Evolutionary conservation across 176 grass and related monocot species (phyloP), one percentile per base, ranked within the genome.

Genomic region (Rhynchospora pubera): DNA sequence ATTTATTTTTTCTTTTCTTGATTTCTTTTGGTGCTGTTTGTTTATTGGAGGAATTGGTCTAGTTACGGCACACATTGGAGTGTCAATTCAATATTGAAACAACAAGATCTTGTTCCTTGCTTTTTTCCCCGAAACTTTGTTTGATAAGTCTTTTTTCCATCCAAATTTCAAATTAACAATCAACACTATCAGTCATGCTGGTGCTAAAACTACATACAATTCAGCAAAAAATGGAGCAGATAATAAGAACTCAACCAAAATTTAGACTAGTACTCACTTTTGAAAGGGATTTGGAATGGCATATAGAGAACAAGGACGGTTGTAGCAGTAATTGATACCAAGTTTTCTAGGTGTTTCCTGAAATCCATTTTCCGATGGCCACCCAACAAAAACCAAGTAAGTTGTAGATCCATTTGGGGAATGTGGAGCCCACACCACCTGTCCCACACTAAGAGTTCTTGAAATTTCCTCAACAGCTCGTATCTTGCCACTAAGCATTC

Each of bases 301-400:
- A 81, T 92, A 97, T 79, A 97, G 62, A 73, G 90, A 72, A 91
- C 94, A 94, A 57, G 90, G 90, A 83, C 94, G 90, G 63, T 94
- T 97, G 79, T 89, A 97, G 82, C 94, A 97, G 69, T 94, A 97
- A 73, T 94, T 97, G 80, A 97, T 97, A 61, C 94, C 94, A 80
- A 97, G 88, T 84, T 97, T 97, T 85, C 94, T 88, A 72, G 94
- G 90, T 9, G 81, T 88, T 78, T 76, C 62, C 82, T 94, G 88
- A 53, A 87, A 88, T 79, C 90, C 90, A 89, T 92, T 97, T 72
- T 94, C 92, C 58, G 84, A 84, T 84, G 94, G 81, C 94, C 94
- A 97, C 44, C 87, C 88, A 79, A 97, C 94, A 94, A 97, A 97
- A 86, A 97, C 88, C 83, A 97, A 84, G 71, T 80, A 80, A 86